Base-by-base conservation (phyloP, 257 asterid species). In the Paraleonurus japonicus region DNA sequence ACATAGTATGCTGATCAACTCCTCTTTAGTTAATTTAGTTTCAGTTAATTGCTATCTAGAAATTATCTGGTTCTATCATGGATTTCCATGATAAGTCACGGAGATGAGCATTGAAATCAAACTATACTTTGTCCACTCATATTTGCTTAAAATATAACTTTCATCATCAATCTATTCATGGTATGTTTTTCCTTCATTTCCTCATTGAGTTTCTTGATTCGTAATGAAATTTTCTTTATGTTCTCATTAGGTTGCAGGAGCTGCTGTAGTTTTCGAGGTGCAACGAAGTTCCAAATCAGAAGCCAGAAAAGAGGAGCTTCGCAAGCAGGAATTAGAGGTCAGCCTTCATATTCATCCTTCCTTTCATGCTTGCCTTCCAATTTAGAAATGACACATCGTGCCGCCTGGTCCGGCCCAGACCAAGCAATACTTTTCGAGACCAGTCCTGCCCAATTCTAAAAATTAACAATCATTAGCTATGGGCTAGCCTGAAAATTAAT, bases 241-340 rank as follows among this genome's bases (percentile, higher is more conserved):
- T 20, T 78, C 63, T 43, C 48, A 62, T 70, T 67, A 91, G 97
- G 97, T 92, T 28, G 97, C 90, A 2, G 96, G 92, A 61, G 83
- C 3, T 63, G 93, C 87, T 64, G 85, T 91, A 45, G 77, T 86
- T 54, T 85, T 85, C 68, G 97, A 91, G 85, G 93, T 87, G 79
- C 96, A 91, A 87, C 84, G 95, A 76, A 88, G 78, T 76, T 76
- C 97, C 69, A 83, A 85, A 80, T 78, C 97, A 67, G 97, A 91
- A 86, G 95, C 97, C 78, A 83, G 88, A 82, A 91, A 91, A 83
- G 97, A 91, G 88, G 96, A 77, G 68, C 53, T 69, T 22, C 92
- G 90, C 20, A 83, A 61, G 77, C 87, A 78, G 53, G 95, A 89
- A 73, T 20, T 91, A 47, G 87, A 89, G 97, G 97, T 89, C 58